A percentile compares a stretch with the other conserved stretches of the same genome.
Evolutionary conservation across 2,329 filamentous ascomycete genomes (phyloP).

Genomic region (Ilyonectria destructans): DNA sequence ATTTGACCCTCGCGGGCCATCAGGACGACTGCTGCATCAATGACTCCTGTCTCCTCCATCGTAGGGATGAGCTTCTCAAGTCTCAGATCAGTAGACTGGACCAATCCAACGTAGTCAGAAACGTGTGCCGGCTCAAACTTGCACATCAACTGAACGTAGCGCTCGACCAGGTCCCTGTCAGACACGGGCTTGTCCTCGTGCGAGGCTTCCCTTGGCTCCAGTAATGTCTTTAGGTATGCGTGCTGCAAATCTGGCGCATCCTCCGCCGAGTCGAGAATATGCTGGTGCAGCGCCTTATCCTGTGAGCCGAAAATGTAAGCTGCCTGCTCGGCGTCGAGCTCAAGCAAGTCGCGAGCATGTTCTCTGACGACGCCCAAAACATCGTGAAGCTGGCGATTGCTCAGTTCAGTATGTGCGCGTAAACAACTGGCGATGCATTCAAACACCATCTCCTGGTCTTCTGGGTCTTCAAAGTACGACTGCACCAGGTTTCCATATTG

Average conservation of each 20-base stretch:
- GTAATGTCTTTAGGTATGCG: slow-evolving; percentile 81
- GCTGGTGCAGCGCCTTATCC: slow-evolving; percentile 76
- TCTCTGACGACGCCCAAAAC: slow-evolving; percentile 78
- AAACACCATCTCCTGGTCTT: slow-evolving; percentile 84
- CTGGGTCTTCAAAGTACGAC: slow-evolving; percentile 87
- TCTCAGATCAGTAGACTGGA: slow-evolving; percentile 84
- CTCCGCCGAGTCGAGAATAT: slow-evolving; percentile 74
- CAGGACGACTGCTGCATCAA: slow-evolving; percentile 93
- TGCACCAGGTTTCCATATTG: slow-evolving; percentile 85
- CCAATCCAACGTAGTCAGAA: slow-evolving; percentile 83
- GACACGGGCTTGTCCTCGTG: slow-evolving; percentile 52
- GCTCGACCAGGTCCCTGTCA: slow-evolving; percentile 80
- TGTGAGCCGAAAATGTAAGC: slow-evolving; percentile 77
- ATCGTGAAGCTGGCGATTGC: slow-evolving; percentile 80
- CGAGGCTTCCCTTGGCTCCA: slow-evolving; percentile 73
- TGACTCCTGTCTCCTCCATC: slow-evolving; percentile 90
- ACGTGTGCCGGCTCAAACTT: slow-evolving; percentile 86
- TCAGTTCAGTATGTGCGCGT: slow-evolving; percentile 74
- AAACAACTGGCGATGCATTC: slow-evolving; percentile 85
- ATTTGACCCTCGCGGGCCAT: slow-evolving; percentile 92
- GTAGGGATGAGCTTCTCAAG: slow-evolving; percentile 87
- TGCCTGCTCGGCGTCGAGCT: slow-evolving; percentile 76
- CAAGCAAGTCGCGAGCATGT: slow-evolving; percentile 77
- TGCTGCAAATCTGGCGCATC: slow-evolving; percentile 79
- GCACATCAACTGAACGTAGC: slow-evolving; percentile 94